Conservation (phyloP, 306 rosid genomes). For the apple (Malus domestica) region ASM211411v1 NC_041791.1:28288501-28289000, state of each 20-base stretch:
- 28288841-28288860: slow-evolving; percentile 88
- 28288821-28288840: slow-evolving; percentile 85
- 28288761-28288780: slow-evolving; percentile 61
- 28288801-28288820: slow-evolving; percentile 78
- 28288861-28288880: slow-evolving; percentile 72
- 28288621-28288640: not conserved
- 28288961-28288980: not conserved
- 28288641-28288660: not conserved
- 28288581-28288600: not conserved
- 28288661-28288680: not conserved
- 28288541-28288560: not conserved
- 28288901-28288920: slow-evolving; percentile 93
- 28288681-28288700: slow-evolving; percentile 4
- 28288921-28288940: slow-evolving; percentile 22
- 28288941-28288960: slow-evolving; percentile 1
- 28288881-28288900: slow-evolving; percentile 73
- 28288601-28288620: not conserved
- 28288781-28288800: slow-evolving; percentile 89
- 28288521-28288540: not conserved
- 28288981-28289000: not conserved
- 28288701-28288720: slow-evolving; percentile 60
- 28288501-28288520: not conserved
- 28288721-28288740: slow-evolving; percentile 75
- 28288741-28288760: slow-evolving; percentile 94
- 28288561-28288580: not conserved